A percentile compares a stretch with the other conserved stretches of the same genome.
Conservation (phyloP, 805 yeast genomes). For the Candida berthetii region DNA sequence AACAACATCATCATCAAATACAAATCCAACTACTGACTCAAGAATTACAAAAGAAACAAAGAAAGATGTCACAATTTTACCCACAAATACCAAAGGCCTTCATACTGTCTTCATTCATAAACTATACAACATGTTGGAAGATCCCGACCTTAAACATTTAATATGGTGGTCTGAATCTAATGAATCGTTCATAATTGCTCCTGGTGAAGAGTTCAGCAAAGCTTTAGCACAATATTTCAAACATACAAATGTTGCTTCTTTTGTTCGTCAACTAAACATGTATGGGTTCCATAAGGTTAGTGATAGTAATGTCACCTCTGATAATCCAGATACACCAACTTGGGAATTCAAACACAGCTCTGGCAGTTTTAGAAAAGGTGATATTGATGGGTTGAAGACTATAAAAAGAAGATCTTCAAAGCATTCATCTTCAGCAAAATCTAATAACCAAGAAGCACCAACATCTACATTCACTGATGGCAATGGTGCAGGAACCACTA, state of each 20-base stretch:
- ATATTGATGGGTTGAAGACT: conserved; percentile 59
- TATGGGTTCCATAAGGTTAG: conserved; percentile 74
- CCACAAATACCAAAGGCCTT: conserved; percentile 20
- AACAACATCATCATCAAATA: not conserved
- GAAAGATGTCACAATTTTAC: conserved; percentile 8
- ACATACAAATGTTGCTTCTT: conserved; percentile 75
- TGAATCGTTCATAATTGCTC: conserved; percentile 73
- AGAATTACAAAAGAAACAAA: conserved; percentile 4
- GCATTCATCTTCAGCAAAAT: conserved; percentile 7
- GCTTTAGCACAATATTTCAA: conserved; percentile 63
- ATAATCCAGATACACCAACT: conserved; percentile 15
- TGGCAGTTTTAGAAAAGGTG: conserved; percentile 76
- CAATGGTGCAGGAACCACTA: too few species aligned
- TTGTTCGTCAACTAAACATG: conserved; percentile 76
- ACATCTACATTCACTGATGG: too few species aligned
- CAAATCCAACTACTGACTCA: not conserved
- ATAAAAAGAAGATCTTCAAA: conserved; percentile 73
- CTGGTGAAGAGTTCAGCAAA: conserved; percentile 82
- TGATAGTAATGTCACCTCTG: conserved; percentile 10
- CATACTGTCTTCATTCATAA: conserved; percentile 78
- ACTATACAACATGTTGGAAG: conserved; percentile 86
- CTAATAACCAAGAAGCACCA: too few species aligned
- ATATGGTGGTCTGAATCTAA: conserved; percentile 79
- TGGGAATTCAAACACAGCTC: conserved; percentile 93
- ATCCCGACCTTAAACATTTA: conserved; percentile 58